Conservation (phyloP, 495 filamentous ascomycete species). For the Cercophora samala region DNA sequence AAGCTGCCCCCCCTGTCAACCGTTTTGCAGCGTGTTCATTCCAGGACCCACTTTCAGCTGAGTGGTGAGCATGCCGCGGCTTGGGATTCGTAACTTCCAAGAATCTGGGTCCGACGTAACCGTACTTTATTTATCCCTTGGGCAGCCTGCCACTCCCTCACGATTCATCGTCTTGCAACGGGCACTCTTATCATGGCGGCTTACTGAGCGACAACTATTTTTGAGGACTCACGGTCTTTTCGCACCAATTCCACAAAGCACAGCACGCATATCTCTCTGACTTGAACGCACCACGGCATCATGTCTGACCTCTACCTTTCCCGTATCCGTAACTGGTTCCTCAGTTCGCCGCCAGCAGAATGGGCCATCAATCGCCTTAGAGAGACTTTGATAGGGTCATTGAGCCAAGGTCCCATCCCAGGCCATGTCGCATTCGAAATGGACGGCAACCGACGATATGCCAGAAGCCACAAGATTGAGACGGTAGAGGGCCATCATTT, state of each 20-base stretch:
- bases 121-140: neutral
- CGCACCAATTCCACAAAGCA: neutral
- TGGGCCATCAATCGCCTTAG: conserved; percentile 69
- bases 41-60: neutral
- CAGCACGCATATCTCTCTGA: neutral
- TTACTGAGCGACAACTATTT: neutral
- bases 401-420: conserved; percentile 86
- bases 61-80: neutral
- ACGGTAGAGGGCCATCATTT: conserved; percentile 95
- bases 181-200: neutral
- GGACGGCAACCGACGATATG: conserved; percentile 95
- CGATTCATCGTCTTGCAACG: neutral
- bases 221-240: neutral
- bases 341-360: conserved; percentile 84
- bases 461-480: conserved; percentile 85
- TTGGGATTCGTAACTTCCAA: neutral
- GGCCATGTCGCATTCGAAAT: conserved; percentile 96
- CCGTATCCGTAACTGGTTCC: conserved; percentile 77
- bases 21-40: neutral
- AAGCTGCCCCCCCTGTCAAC: neutral
- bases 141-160: neutral
- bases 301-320: conserved; percentile 64
- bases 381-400: conserved; percentile 77
- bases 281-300: conserved; percentile 5
- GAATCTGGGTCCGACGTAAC: neutral